Evolutionary conservation across 371 early-diverging fungal genomes (phyloP), one percentile per base, ranked within the genome.

Genomic region (Mortierella sp.): DNA sequence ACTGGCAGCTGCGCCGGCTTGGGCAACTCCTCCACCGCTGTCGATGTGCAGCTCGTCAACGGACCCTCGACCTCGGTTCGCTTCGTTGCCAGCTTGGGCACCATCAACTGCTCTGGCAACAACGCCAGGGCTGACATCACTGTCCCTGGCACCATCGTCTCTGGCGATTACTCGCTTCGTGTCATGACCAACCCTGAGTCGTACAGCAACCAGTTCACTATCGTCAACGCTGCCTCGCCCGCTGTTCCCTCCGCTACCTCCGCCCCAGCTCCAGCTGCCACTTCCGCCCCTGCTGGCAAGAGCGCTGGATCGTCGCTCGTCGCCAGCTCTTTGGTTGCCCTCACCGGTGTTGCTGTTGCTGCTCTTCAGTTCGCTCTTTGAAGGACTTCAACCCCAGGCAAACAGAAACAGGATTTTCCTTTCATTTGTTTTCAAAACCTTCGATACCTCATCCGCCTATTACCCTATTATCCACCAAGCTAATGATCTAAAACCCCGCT

Each of bases 21-120:
- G 63, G 63, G 63, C 17, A 24, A 44, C 44, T 12, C 12, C 12
- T 47, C 48, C 17, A 21, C 5, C 28, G 32, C 47, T 24, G 63
- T 62, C 21, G 11, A 14, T 8, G 23, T 62, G 30, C 34, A 62
- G 48, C 49, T 62, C 47, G 41, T 54, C 27, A 39, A 48, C 6
- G 63, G 63, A n/a, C 54, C 53, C 30, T 14, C 63, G 5, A 27
- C 11, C 15, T 6, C 21, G 41, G 54, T 54, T 48, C 32, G 27
- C 34, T 62, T 34, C 41, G 49, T 37, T 9, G 41, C 49, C 27
- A 23, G 12, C 9, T 6, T 62, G 19, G 55, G 55, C 19, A 55
- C 37, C 27, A 32, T 62, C 24, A 55, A 62, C 48, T 62, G 64
- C 56, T 55, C 64, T 26, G 41, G 55, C 26, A 21, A 24, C 50